Base-by-base conservation (phyloP, 2,329 filamentous ascomycete species). In the Elsinoe ampelina region DNA sequence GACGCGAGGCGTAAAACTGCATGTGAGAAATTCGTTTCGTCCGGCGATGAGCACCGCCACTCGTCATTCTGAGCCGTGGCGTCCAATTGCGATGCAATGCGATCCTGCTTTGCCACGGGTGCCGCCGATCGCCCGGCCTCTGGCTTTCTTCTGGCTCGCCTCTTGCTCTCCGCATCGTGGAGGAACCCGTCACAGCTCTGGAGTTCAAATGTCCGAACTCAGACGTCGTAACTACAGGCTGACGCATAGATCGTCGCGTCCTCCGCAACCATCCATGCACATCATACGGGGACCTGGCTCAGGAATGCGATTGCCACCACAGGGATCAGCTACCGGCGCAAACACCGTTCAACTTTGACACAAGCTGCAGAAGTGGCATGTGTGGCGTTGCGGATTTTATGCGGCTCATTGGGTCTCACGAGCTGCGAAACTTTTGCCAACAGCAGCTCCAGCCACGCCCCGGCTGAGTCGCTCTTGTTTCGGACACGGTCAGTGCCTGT, bases 181-280 rank as follows among this genome's bases (percentile, higher is more conserved):
- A 17, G 13, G n/a, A 19, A 48, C 20, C 43, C 26, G 43, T 48
- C 19, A 26, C 42, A 47, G 26, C 42, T 47, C 42, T n/a, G 13
- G 20, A 10, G 11, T 12, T 6, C 20, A 47, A 26, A 22, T 47
- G 11, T 17, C n/a, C 26, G 17, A 20, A 15, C 10, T 20, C n/a
- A 4, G 13, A 19, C 5, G 47, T 36, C 47, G 47, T 19, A n/a
- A n/a, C n/a, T n/a, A 51, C 30, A 13, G 20, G 47, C 47, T 51
- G 26, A 51, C 48, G 48, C 48, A 35, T 2, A 20, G 48, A 52
- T 52, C 48, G 20, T 52, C 48, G 48, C 48, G 32, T 10, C 35
- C 32, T 39, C 34, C 48, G 48, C 48, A 11, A n/a, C 11, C 15
- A 39, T 39, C 35, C 4, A 13, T 39, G 48, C 48, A 19, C 34